Evolutionary conservation across 495 filamentous ascomycete genomes (phyloP).

Genomic region (Penicillium daleae): DNA sequence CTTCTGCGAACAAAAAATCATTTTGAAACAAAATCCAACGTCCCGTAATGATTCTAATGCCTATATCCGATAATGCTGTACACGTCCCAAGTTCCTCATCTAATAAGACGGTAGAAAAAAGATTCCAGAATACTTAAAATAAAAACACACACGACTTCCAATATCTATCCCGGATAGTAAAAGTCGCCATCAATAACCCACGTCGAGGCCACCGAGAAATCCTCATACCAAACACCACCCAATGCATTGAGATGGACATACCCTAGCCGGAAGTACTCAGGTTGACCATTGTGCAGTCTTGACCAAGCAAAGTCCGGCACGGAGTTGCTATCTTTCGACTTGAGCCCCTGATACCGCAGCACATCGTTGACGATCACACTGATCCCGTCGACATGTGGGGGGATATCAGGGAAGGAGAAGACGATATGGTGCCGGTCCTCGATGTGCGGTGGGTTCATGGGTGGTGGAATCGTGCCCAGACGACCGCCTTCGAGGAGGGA

Average conservation of each 20-base stretch:
- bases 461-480: conserved; percentile 52
- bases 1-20: not conserved
- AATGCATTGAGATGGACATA: conserved; percentile 58
- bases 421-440: conserved; percentile 43
- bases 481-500: conserved; percentile 54
- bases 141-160: not conserved
- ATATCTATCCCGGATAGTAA: conserved; percentile 16
- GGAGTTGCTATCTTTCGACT: conserved; percentile 39
- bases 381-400: conserved; percentile 53
- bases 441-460: conserved; percentile 39
- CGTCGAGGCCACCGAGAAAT: conserved; percentile 77
- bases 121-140: not conserved
- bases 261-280: conserved; percentile 83
- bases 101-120: not conserved
- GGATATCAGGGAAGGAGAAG: conserved; percentile 49
- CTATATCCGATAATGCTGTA: not conserved
- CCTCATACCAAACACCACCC: conserved; percentile 63
- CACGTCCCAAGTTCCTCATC: not conserved
- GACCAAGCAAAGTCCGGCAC: conserved; percentile 52
- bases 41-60: not conserved
- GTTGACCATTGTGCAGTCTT: conserved; percentile 44
- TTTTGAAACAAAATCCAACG: not conserved
- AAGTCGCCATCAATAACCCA: conserved; percentile 66
- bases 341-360: conserved; percentile 50
- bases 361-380: conserved; percentile 65